Conservation (phyloP, 2,329 filamentous ascomycete genomes). For the Zymoseptoria ardabiliae region DNA sequence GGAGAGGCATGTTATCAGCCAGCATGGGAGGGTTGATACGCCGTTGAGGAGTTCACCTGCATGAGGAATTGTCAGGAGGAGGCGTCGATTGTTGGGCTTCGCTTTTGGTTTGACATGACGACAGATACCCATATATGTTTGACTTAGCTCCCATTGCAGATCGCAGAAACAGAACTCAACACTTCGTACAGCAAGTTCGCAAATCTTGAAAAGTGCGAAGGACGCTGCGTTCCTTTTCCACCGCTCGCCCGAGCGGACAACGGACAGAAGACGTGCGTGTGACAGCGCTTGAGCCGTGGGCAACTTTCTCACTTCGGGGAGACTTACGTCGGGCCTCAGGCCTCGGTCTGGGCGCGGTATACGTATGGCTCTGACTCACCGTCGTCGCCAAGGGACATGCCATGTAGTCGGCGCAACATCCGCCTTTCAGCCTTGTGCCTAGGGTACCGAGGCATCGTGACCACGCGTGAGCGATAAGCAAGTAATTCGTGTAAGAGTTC, state of each 20-base stretch:
- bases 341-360: not conserved
- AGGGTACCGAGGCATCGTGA: too few relatives aligned
- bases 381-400: not conserved
- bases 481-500: too few relatives aligned
- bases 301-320: not conserved
- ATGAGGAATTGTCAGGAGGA: not conserved
- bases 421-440: too few relatives aligned
- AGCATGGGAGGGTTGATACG: slow-evolving; percentile 14
- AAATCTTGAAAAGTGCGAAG: too few relatives aligned
- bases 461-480: not conserved
- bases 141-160: not conserved
- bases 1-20: slow-evolving; percentile 13
- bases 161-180: not conserved
- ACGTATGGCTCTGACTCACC: not conserved
- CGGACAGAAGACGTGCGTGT: not conserved
- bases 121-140: not conserved
- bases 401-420: too few relatives aligned
- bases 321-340: not conserved
- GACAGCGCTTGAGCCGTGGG: not conserved
- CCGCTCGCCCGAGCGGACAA: not conserved
- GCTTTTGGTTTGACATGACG: not conserved
- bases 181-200: not conserved
- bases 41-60: not conserved
- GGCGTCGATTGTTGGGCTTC: not conserved
- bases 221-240: too few relatives aligned